Conservation (phyloP, 768 basidiomycete genomes). For the Suillus subluteus region DNA sequence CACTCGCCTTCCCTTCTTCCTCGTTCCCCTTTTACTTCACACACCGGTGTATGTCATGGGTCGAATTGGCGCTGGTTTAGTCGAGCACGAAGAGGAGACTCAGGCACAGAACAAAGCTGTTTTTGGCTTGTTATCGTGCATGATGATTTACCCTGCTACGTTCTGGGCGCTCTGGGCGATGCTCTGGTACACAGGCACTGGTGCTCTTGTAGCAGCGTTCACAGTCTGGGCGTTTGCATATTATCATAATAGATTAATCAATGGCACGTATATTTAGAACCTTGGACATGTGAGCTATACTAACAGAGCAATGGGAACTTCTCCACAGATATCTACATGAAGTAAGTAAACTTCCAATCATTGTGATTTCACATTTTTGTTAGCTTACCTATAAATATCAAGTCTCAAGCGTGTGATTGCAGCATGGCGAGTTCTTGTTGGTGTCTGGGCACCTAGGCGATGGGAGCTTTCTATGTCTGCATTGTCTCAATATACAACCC, state of each 20-base stretch:
- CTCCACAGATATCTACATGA: slow-evolving; percentile 69
- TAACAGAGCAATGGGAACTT: background rate
- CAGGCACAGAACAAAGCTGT: slow-evolving; percentile 97
- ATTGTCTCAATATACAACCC: slow-evolving; percentile 73
- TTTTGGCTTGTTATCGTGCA: slow-evolving; percentile 75
- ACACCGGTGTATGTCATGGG: slow-evolving; percentile 86
- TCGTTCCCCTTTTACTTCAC: slow-evolving; percentile 83
- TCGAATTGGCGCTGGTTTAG: slow-evolving; percentile 71
- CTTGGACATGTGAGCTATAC: background rate
- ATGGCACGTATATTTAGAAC: slow-evolving; percentile 55
- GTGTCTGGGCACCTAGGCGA: slow-evolving; percentile 85
- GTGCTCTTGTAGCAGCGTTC: slow-evolving; percentile 69
- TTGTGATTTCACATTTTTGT: slow-evolving; percentile 3
- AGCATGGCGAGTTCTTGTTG: slow-evolving; percentile 96
- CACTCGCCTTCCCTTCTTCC: slow-evolving; percentile 84
- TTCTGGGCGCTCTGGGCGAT: slow-evolving; percentile 89
- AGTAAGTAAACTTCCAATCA: slow-evolving; percentile 48
- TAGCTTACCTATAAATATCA: slow-evolving; percentile 1
- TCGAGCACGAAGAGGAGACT: slow-evolving; percentile 88
- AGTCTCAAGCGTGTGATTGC: slow-evolving; percentile 88
- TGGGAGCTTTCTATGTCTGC: slow-evolving; percentile 83
- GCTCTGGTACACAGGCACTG: slow-evolving; percentile 73
- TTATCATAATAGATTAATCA: slow-evolving; percentile 87
- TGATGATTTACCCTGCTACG: slow-evolving; percentile 78
- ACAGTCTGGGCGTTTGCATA: slow-evolving; percentile 78